Evolutionary conservation across 495 filamentous ascomycete species (phyloP).

Genomic region (Tricharina praecox): DNA sequence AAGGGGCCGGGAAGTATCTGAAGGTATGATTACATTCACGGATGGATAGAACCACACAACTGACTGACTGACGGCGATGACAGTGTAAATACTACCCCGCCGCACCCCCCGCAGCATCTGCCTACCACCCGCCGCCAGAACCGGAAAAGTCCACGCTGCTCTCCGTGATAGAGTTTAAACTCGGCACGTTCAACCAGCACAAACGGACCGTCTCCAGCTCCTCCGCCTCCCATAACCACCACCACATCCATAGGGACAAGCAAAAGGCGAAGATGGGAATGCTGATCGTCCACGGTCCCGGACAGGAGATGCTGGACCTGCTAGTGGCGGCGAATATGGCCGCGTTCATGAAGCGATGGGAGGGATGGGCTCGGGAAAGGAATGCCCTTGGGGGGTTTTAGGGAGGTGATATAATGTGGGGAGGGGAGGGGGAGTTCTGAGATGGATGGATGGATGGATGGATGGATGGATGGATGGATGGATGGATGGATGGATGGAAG

Average conservation of each 20-base stretch:
- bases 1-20: slow-evolving; percentile 18
- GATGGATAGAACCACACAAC: too few relatives aligned
- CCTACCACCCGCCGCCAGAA: neutral
- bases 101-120: neutral
- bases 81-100: slow-evolving; percentile 25
- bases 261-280: slow-evolving; percentile 82
- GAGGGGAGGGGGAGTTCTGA: too few relatives aligned
- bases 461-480: too few relatives aligned
- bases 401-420: too few relatives aligned
- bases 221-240: too few relatives aligned
- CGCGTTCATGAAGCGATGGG: slow-evolving; percentile 86
- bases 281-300: slow-evolving; percentile 75
- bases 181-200: slow-evolving; percentile 8
- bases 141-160: slow-evolving; percentile 15
- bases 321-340: slow-evolving; percentile 80
- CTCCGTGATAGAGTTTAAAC: slow-evolving; percentile 21
- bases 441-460: too few relatives aligned
- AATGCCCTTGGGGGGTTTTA: slow-evolving; percentile 12
- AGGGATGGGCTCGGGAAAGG: slow-evolving; percentile 31
- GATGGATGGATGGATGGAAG: too few relatives aligned
- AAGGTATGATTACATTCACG: slow-evolving; percentile 15
- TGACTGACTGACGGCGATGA: too few relatives aligned
- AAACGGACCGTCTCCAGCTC: slow-evolving; percentile 35
- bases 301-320: slow-evolving; percentile 87
- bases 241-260: slow-evolving; percentile 69